Conservation (phyloP, 345 rosid genomes). For the Melaleuca alternifolia region DNA sequence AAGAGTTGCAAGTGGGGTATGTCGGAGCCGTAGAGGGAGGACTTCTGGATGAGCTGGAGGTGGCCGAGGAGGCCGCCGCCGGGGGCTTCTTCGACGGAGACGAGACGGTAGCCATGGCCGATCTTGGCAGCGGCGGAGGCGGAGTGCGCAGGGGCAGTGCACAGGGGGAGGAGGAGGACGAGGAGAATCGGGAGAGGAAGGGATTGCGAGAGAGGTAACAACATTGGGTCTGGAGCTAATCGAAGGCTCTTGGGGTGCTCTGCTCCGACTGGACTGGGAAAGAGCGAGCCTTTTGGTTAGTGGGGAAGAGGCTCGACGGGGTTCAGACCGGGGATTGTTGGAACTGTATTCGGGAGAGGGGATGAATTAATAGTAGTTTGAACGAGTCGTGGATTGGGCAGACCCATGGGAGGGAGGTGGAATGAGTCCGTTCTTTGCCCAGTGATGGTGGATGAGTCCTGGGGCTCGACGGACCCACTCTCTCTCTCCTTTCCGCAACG, state of each 20-base stretch:
- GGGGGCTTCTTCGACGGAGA: constrained; percentile 63
- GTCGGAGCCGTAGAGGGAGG: constrained; percentile 75
- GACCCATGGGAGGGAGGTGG: not conserved
- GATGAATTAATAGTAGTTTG: not conserved
- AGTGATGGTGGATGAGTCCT: not conserved
- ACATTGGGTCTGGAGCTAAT: not conserved
- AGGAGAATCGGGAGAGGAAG: not conserved
- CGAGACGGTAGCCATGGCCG: constrained; percentile 82
- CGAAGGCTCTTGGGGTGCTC: not conserved
- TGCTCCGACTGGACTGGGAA: not conserved
- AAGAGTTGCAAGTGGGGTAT: constrained; percentile 62
- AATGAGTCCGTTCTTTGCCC: no score
- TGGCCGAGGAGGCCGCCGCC: constrained; percentile 69
- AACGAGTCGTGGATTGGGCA: not conserved
- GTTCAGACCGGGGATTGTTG: not conserved
- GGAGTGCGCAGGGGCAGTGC: constrained; percentile 16
- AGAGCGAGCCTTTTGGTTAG: not conserved
- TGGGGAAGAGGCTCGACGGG: not conserved
- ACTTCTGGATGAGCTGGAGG: constrained; percentile 74
- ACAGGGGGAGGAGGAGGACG: constrained; percentile 9
- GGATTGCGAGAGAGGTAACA: not conserved
- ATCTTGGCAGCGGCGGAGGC: constrained; percentile 26
- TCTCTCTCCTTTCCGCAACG: not conserved
- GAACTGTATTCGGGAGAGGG: not conserved
- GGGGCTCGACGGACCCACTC: not conserved